phyloP scores from a whole-genome alignment of 2,329 filamentous ascomycete species.

The Chrysoporthe deuterocubensis region DNA sequence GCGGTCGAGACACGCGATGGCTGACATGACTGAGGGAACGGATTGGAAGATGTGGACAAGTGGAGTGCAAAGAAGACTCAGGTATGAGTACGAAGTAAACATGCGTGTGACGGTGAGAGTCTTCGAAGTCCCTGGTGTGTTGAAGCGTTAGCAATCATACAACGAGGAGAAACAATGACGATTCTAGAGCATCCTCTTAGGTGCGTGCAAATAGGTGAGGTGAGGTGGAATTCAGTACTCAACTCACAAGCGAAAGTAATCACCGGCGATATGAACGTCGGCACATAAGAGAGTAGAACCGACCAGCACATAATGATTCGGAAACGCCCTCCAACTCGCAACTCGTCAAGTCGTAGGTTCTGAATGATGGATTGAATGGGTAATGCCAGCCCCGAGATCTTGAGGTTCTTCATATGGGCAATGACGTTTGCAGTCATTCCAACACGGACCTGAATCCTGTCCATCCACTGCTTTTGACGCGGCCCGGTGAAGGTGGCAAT shows the following conservation, averaged over 20 bases:
- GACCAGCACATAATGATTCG: conserved; percentile 31
- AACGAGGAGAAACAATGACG: neutral
- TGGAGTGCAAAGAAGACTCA: conserved; percentile 41
- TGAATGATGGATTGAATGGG: conserved; percentile 35
- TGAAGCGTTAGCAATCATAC: neutral
- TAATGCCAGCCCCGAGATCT: conserved; percentile 38
- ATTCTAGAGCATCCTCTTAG: conserved; percentile 28
- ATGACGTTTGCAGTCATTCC: conserved; percentile 34
- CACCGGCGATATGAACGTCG: conserved; percentile 42
- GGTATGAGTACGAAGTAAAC: conserved; percentile 40
- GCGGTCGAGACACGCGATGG: conserved; percentile 39
- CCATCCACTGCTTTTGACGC: conserved; percentile 39
- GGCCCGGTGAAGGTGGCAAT: conserved; percentile 31
- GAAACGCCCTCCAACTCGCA: conserved; percentile 32
- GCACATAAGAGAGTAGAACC: conserved; percentile 35
- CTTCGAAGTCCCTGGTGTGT: neutral
- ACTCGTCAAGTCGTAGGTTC: conserved; percentile 32
- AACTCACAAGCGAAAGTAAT: conserved; percentile 36
- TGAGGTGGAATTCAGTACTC: neutral
- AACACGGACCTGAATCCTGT: conserved; percentile 37
- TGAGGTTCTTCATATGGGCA: conserved; percentile 36
- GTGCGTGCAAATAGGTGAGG: neutral
- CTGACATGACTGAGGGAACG: conserved; percentile 39
- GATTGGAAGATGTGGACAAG: conserved; percentile 39
- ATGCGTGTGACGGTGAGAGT: conserved; percentile 31